Evolutionary conservation across 768 basidiomycete genomes (phyloP), one percentile per base, ranked within the genome.

Genomic region (Asterophora lycoperdoides): DNA sequence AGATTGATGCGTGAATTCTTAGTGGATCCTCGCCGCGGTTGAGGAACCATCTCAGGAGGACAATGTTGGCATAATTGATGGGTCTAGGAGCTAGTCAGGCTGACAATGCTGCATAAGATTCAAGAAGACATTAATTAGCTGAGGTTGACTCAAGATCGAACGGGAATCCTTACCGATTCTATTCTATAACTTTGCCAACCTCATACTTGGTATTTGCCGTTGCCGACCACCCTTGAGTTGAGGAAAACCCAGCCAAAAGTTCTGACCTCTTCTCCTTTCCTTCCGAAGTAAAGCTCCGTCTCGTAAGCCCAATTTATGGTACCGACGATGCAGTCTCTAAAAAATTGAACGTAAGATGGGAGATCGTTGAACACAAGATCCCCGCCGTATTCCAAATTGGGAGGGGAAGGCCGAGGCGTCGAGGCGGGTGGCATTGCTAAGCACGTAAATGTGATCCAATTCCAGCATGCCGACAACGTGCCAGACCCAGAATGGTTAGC

Each of bases 281-380:
- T 71, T 30, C 79, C 80, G 41, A 86, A 76, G 57, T 76, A 84
- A 37, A 81, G 57, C 50, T 83, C 75, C 0, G 77, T 81, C 62
- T 84, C 80, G 55, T 84, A 86, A 30, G 73, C 51, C 83, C 83
- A 84, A 55, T 84, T 76, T n/a, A 80, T 56, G n/a, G 68, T 70
- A 7, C 83, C 83, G 2, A 74, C 68, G 33, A 85, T 70, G 52
- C 73, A 78, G 51, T 83, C 77, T 30, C 75, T 74, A 23, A 84
- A 60, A 6, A 75, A 76, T n/a, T 65, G 73, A 23, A 79, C 62
- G 54, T 79, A 81, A 4, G 63, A 56, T 35, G 53, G 23, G 28
- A 57, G 34, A 47, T 59, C 60, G 10, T 43, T 39, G n/a, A n/a
- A n/a, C 3, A 50, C 42, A 40, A 33, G 50, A 41, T 52, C 52